Evolutionary conservation across 164 flowering plant genomes (phyloP), one percentile per base, ranked within the genome.

Genomic region (Liriodendron chinense): DNA sequence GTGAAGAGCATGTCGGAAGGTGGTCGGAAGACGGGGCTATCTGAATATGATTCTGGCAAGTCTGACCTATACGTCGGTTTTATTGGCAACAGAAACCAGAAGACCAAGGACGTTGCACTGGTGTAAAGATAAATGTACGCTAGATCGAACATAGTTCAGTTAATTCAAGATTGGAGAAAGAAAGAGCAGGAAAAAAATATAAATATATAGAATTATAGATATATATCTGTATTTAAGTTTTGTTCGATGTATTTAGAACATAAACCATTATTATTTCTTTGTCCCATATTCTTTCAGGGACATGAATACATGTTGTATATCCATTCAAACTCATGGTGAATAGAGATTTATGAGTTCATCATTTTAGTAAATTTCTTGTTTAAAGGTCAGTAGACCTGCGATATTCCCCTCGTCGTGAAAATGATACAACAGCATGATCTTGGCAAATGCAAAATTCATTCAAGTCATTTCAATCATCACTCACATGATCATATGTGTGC

Each of bases 1-100:
- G 91, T 89, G 66, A 90, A 72, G 80, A 84, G 76, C 83, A 91
- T 94, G 98, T 83, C 91, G 0, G 91, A 88, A 74, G 92, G 92
- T 47, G 96, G 97, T 12, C 76, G 85, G 77, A 84, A 70, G 71
- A 72, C 73, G 13, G 81, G 84, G 73, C 84, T 86, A 26, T 80
- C 92, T 2, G 88, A 84, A 70, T 25, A 68, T 9, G 94, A 94
- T 77, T 70, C 84, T 5, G 73, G 78, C 22, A 82, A 85, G 25
- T 85, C 92, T 23, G 79, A 89, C 74, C 90, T 94, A 22, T 85
- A 86, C 74, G 94, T 92, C 10, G 86, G 96, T 43, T 83, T 87
- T 13, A 68, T 92, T 70, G 79, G 43, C 65, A 78, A 84, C 75
- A 72, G 80, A 72, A 82, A 25, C 47, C 71, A 70, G 63, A 63